Conservation (phyloP, 768 basidiomycete genomes). For the Agrocybe chaxingu region DNA sequence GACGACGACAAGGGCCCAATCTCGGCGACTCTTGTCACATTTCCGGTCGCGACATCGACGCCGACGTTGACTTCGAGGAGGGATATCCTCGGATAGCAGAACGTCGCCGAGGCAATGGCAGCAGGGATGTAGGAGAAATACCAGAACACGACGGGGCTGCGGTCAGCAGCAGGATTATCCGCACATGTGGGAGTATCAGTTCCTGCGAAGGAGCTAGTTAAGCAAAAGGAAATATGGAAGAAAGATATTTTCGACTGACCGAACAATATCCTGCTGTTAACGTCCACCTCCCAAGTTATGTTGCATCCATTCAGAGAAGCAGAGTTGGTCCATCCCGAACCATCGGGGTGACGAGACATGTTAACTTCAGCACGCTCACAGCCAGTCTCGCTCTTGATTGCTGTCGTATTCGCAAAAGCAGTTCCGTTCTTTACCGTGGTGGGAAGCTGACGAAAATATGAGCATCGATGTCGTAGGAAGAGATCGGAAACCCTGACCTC, state of each 20-base stretch:
- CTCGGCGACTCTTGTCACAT: slow-evolving; percentile 38
- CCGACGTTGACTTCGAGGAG: slow-evolving; percentile 42
- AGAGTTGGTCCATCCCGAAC: slow-evolving; percentile 37
- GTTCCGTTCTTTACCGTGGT: slow-evolving; percentile 40
- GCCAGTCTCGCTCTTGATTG: slow-evolving; percentile 39
- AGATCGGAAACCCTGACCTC: slow-evolving; percentile 27
- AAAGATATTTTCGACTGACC: slow-evolving; percentile 24
- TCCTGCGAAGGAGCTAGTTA: slow-evolving; percentile 16
- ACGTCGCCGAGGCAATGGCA: slow-evolving; percentile 38
- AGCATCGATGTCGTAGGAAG: background rate
- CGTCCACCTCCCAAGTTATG: slow-evolving; percentile 37
- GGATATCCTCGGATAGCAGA: slow-evolving; percentile 43
- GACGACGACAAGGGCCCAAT: slow-evolving; percentile 34
- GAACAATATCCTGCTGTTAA: slow-evolving; percentile 37
- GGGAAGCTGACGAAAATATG: slow-evolving; percentile 30
- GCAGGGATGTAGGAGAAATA: slow-evolving; percentile 46
- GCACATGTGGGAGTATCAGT: slow-evolving; percentile 27
- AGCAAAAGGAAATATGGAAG: background rate
- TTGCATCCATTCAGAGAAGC: slow-evolving; percentile 36
- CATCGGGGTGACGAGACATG: too few species aligned
- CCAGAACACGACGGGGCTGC: slow-evolving; percentile 55
- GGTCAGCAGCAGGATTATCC: slow-evolving; percentile 25
- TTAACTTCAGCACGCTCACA: slow-evolving; percentile 37
- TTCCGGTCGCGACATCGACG: slow-evolving; percentile 41
- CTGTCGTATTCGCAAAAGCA: slow-evolving; percentile 45